Percentiles rank a stretch among this genome's conserved stretches.
phyloP scores from a whole-genome alignment of 108 stramenopile species.

The Cyclotella kingstonii region DNA sequence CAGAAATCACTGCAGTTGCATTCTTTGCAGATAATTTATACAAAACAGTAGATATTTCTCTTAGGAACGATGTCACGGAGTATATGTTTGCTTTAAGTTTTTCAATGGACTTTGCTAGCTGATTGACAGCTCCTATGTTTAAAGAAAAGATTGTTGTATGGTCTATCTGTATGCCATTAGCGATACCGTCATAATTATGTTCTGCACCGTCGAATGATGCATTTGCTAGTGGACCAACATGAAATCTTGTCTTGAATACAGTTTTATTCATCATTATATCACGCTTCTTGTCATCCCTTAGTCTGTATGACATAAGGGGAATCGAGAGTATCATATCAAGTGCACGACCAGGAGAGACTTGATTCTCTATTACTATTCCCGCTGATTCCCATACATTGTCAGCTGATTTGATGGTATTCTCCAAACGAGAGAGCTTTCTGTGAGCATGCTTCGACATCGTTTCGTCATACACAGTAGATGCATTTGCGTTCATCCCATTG shows the following conservation, averaged over 20 bases:
- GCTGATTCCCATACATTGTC: constrained; percentile 23
- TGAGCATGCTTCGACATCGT: constrained; percentile 1
- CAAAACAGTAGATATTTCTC: neutral
- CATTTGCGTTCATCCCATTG: neutral
- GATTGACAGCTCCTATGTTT: constrained; percentile 35
- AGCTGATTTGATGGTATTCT: neutral
- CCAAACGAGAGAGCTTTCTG: neutral
- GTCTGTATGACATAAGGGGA: constrained; percentile 21
- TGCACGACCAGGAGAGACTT: constrained; percentile 9
- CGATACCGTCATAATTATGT: neutral
- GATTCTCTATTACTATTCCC: constrained; percentile 16
- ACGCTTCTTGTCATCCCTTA: constrained; percentile 26
- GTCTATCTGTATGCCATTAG: constrained; percentile 7
- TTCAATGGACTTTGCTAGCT: constrained; percentile 30
- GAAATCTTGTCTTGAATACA: constrained; percentile 30
- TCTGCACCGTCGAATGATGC: neutral
- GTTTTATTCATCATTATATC: constrained; percentile 20
- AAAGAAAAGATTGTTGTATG: constrained; percentile 38
- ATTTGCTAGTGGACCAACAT: constrained; percentile 24
- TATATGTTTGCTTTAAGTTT: constrained; percentile 10
- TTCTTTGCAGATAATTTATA: constrained; percentile 9
- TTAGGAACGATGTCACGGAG: constrained; percentile 4
- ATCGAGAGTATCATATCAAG: constrained; percentile 20
- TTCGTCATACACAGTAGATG: constrained; percentile 12
- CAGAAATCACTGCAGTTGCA: neutral